Conservation (phyloP, 106 monocot species). For the Dioscorea dumetorum region DNA sequence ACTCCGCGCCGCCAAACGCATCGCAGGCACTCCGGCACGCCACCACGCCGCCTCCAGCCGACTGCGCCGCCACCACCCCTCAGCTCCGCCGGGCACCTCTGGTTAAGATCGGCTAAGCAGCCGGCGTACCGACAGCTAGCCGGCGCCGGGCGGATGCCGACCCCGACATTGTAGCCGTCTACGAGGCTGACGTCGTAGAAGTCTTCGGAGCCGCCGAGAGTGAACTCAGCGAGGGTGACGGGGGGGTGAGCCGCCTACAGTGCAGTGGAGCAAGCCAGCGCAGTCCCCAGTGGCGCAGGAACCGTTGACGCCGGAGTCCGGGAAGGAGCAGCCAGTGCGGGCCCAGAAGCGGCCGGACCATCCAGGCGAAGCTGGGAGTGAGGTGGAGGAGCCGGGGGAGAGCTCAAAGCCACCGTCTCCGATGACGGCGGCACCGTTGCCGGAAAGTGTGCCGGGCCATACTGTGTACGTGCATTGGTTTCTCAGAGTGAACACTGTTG, state of each 20-base stretch:
- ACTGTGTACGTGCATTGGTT: conserved; percentile 48
- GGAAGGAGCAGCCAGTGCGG: conserved; percentile 51
- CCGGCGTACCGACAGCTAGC: conserved; percentile 40
- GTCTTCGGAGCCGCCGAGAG: conserved; percentile 40
- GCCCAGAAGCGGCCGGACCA: conserved; percentile 86
- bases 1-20: conserved; percentile 43
- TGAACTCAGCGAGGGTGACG: conserved; percentile 63
- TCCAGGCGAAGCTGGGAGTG: conserved; percentile 47
- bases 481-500: conserved; percentile 27
- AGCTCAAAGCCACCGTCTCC: conserved; percentile 58
- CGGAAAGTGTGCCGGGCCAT: conserved; percentile 66
- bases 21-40: conserved; percentile 39
- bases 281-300: conserved; percentile 59
- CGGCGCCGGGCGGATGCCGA: conserved; percentile 30
- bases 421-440: conserved; percentile 37
- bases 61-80: conserved; percentile 25
- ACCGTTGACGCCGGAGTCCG: conserved; percentile 8
- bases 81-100: conserved; percentile 53
- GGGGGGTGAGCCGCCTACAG: conserved; percentile 44
- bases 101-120: conserved; percentile 52
- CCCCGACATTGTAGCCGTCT: conserved; percentile 56
- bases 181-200: conserved; percentile 82
- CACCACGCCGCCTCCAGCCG: conserved; percentile 2
- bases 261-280: conserved; percentile 36
- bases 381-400: conserved; percentile 17